Conservation (phyloP, 345 rosid species). For the Brassica napus region Da-Ae NC_063444.1:7570501-7571000, state of each 20-base stretch:
- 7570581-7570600: conserved; percentile 20
- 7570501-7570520: conserved; percentile 7
- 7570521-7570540: not conserved
- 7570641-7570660: too few species aligned
- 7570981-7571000: not conserved
- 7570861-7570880: not conserved
- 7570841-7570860: not conserved
- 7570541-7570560: not conserved
- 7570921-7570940: not conserved
- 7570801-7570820: not conserved
- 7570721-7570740: not conserved
- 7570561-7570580: conserved; percentile 4
- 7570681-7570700: conserved; percentile 6
- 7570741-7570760: not conserved
- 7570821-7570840: not conserved
- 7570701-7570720: not conserved
- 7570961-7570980: not conserved
- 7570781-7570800: not conserved
- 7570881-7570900: not conserved
- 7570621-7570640: not conserved
- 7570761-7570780: not conserved
- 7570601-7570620: conserved; percentile 8
- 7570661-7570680: not conserved
- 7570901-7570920: not conserved
- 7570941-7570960: not conserved